phyloP scores from a whole-genome alignment of 208 protist genomes.

The Crithidia fasciculata region DNA sequence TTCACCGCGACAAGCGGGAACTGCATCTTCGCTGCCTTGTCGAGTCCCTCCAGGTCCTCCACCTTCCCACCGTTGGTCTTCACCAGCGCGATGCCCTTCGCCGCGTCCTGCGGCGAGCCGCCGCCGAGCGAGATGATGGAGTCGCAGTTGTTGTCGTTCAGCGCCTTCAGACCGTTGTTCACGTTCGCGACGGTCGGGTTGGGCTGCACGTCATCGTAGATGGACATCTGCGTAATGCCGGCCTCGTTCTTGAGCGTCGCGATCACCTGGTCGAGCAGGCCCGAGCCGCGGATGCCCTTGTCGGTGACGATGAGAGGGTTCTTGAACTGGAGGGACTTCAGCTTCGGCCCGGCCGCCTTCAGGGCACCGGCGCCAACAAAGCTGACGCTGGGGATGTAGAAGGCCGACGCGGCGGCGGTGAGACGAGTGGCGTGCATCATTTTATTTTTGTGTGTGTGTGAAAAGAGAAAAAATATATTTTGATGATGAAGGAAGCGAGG shows the following conservation, averaged over 20 bases:
- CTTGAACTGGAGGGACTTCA: slow-evolving; percentile 59
- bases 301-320: slow-evolving; percentile 77
- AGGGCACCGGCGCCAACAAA: slow-evolving; percentile 67
- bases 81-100: slow-evolving; percentile 84
- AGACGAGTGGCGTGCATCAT: slow-evolving; percentile 41
- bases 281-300: slow-evolving; percentile 58
- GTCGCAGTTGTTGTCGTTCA: slow-evolving; percentile 60
- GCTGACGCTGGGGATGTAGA: slow-evolving; percentile 67
- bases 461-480: background rate
- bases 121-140: slow-evolving; percentile 84
- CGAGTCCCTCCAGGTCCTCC: slow-evolving; percentile 63
- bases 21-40: slow-evolving; percentile 51
- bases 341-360: slow-evolving; percentile 59
- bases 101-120: slow-evolving; percentile 86
- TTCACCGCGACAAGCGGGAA: slow-evolving; percentile 81
- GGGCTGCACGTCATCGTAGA: slow-evolving; percentile 70
- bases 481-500: slow-evolving; percentile 7
- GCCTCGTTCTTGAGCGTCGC: slow-evolving; percentile 60
- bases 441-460: slow-evolving; percentile 5
- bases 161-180: slow-evolving; percentile 50
- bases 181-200: slow-evolving; percentile 75
- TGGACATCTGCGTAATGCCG: slow-evolving; percentile 42
- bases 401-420: slow-evolving; percentile 51
- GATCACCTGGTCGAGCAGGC: slow-evolving; percentile 61
- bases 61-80: slow-evolving; percentile 75